phyloP scores from a whole-genome alignment of 2,329 filamentous ascomycete species.

The Diaporthe destruens region DNA sequence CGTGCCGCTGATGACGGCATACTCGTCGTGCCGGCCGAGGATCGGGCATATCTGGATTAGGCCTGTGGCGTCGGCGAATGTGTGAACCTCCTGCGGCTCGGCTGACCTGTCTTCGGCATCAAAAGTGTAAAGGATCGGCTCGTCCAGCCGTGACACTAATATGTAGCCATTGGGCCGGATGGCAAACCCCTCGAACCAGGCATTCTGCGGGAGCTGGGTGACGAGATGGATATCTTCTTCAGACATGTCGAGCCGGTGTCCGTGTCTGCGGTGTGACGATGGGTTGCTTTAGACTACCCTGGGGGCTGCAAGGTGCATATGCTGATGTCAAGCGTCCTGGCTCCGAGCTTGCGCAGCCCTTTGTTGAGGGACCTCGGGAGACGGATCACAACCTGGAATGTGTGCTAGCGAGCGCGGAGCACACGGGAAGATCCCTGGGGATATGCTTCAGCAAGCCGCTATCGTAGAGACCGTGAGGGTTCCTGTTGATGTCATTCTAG shows the following conservation, averaged over 20 bases:
- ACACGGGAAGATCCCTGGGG: not conserved
- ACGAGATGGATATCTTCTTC: conserved; percentile 34
- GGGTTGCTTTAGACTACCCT: not conserved
- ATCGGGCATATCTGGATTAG: conserved; percentile 32
- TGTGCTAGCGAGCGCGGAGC: conserved; percentile 16
- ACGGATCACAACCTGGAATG: conserved; percentile 24
- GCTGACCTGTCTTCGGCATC: conserved; percentile 28
- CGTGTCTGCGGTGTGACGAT: not conserved
- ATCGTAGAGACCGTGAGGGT: conserved; percentile 15
- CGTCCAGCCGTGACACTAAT: conserved; percentile 32
- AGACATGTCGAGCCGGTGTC: conserved; percentile 6
- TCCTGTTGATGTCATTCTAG: conserved; percentile 28
- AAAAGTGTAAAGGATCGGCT: conserved; percentile 33
- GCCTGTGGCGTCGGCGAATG: conserved; percentile 13
- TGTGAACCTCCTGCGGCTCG: conserved; percentile 29
- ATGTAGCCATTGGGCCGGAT: conserved; percentile 28
- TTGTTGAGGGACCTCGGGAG: conserved; percentile 23
- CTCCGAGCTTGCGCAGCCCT: not conserved
- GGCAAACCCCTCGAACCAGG: conserved; percentile 34
- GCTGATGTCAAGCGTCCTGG: not conserved
- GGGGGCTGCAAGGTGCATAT: not conserved
- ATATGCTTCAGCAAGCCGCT: conserved; percentile 9
- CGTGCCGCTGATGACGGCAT: conserved; percentile 31
- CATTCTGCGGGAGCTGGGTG: conserved; percentile 35
- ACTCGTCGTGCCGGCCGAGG: conserved; percentile 15